These are phyloP conservation scores for Scutellaria minor DNA, from an alignment of 257 asterid species.

Conservation along the genomic window DNA sequence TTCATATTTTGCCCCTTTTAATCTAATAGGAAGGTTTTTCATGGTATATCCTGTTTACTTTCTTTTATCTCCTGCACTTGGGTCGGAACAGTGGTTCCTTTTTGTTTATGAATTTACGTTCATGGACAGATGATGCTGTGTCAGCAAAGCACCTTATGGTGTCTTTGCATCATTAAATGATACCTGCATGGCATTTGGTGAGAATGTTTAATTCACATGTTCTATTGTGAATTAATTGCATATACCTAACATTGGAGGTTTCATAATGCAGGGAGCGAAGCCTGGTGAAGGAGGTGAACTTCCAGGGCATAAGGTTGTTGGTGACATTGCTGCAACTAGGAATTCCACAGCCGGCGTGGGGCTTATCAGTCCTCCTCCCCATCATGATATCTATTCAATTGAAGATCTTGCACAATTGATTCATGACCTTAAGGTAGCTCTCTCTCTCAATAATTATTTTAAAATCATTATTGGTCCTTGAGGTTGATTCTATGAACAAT, in stretches of 20 bases:
- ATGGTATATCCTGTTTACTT: slow-evolving; percentile 27
- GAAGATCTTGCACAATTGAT: slow-evolving; percentile 99
- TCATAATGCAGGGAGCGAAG: slow-evolving; percentile 86
- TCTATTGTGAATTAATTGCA: slow-evolving; percentile 19
- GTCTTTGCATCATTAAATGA: slow-evolving; percentile 66
- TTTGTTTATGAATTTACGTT: slow-evolving; percentile 59
- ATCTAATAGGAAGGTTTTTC: slow-evolving; percentile 5
- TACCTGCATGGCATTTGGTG: slow-evolving; percentile 60
- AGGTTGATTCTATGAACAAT: not conserved
- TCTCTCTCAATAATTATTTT: not conserved
- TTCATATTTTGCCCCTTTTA: slow-evolving; percentile 1
- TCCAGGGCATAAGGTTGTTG: slow-evolving; percentile 99
- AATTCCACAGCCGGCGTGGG: slow-evolving; percentile 99
- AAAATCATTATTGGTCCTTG: slow-evolving; percentile 11
- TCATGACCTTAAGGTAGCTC: slow-evolving; percentile 88
- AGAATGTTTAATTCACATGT: slow-evolving; percentile 43
- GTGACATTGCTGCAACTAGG: slow-evolving; percentile 96
- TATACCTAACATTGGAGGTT: slow-evolving; percentile 39
- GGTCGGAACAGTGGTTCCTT: slow-evolving; percentile 45
- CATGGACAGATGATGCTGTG: slow-evolving; percentile 66
- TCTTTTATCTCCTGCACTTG: slow-evolving; percentile 34
- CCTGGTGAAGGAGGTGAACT: slow-evolving; percentile 99
- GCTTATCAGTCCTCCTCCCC: slow-evolving; percentile 98
- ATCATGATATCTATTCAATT: slow-evolving; percentile 97
- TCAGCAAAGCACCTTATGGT: slow-evolving; percentile 61